Evolutionary conservation across 2,329 filamentous ascomycete genomes (phyloP), one percentile per base, ranked within the genome.

Genomic region (Botrytis hyacinthi): DNA sequence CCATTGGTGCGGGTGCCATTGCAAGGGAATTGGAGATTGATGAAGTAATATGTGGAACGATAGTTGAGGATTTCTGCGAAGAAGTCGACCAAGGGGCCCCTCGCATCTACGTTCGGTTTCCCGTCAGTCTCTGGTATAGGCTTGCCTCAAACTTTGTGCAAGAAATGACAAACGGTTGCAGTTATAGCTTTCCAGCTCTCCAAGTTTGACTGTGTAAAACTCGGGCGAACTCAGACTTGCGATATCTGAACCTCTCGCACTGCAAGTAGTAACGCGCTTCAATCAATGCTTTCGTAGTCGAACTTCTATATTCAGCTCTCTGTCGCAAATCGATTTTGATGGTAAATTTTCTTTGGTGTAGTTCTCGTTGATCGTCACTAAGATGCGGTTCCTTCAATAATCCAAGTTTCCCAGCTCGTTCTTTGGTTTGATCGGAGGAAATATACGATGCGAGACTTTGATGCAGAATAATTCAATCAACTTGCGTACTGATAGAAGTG

Each of bases 1-100:
- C 78, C 77, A 79, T 79, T 61, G 68, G 60, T 29, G 68, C 51
- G 5, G 68, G 68, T 57, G 35, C 66, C 66, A 68, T 68, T 57
- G 46, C 18, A 57, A 44, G n/a, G 32, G 35, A 20, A 32, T 32
- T 42, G 5, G 6, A 18, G 18, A 29, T 42, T 18, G 40, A 63
- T 32, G 26, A 20, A 44, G 22, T 12, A 6, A 22, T 69, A 5
- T 29, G 12, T 26, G 51, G 37, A 42, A 57, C 18, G 29, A n/a
- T 42, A 32, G 48, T 10, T 69, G 48, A 20, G 18, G 12, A 8
- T 29, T n/a, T 32, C 37, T 44, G 66, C 18, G 8, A 42, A n/a
- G 22, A 20, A 57, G 10, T 69, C 37, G 48, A 59, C 35, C 66
- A 44, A 37, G 37, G 5, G 7, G 10, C 18, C 9, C 26, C 37